These are phyloP conservation scores for Azolla pinnata DNA, from an alignment of 75 land plant genomes.

Conservation along the genomic window DNA sequence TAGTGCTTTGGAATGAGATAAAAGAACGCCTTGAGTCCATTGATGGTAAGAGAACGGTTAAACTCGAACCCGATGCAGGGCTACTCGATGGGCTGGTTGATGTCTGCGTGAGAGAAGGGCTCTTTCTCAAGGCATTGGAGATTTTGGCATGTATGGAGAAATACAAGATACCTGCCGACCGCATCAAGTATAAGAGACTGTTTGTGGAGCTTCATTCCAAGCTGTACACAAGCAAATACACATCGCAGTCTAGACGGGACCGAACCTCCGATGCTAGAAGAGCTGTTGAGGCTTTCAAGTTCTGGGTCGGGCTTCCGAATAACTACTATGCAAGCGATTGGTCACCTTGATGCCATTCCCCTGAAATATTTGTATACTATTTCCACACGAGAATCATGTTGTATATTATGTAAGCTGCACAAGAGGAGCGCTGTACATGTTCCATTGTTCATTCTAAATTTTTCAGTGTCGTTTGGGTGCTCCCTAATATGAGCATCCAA, in stretches of 20 bases:
- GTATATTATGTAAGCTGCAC: too few relatives aligned
- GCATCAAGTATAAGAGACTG: constrained; percentile 72
- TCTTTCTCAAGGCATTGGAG: constrained; percentile 77
- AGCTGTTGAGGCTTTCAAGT: constrained; percentile 95
- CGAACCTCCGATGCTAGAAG: constrained; percentile 50
- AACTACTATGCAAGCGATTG: constrained; percentile 79
- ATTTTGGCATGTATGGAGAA: constrained; percentile 96
- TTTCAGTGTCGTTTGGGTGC: too few relatives aligned
- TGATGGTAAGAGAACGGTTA: constrained; percentile 20
- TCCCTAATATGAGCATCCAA: too few relatives aligned
- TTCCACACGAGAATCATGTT: too few relatives aligned
- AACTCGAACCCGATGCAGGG: constrained; percentile 62
- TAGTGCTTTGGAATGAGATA: constrained; percentile 88
- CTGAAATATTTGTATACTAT: too few relatives aligned
- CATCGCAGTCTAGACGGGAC: constrained; percentile 67
- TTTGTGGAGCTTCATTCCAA: constrained; percentile 90
- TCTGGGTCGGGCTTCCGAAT: constrained; percentile 95
- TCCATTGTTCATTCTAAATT: too few relatives aligned
- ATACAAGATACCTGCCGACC: constrained; percentile 64
- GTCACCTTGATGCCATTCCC: constrained; percentile 8
- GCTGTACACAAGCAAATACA: constrained; percentile 85
- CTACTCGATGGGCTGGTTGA: constrained; percentile 74
- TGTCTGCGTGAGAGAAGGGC: constrained; percentile 71
- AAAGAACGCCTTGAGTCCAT: constrained; percentile 45
- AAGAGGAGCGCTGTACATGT: too few relatives aligned